phyloP scores from a whole-genome alignment of 495 filamentous ascomycete genomes.

The Podospora anserina region DNA sequence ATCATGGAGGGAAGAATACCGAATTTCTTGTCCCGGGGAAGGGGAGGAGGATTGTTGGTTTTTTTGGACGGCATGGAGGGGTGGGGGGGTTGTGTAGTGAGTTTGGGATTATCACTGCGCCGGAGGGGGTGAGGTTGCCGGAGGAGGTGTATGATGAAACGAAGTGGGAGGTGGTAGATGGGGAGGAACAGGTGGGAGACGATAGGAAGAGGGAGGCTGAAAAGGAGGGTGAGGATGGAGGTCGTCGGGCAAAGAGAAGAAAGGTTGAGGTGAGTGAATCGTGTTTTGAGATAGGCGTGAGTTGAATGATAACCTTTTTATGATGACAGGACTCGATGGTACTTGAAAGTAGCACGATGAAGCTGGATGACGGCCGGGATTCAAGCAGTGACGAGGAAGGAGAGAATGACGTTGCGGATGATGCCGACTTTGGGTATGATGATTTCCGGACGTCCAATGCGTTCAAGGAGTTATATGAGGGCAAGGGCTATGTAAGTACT shows the following conservation, averaged over 20 bases:
- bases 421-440: constrained; percentile 1
- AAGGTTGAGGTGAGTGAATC: neutral
- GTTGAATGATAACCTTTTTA: neutral
- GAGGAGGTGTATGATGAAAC: neutral
- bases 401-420: neutral
- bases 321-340: neutral
- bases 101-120: neutral
- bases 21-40: neutral
- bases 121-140: neutral
- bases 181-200: neutral
- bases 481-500: neutral
- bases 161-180: neutral
- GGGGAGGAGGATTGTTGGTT: neutral
- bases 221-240: neutral
- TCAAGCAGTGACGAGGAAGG: neutral
- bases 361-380: neutral
- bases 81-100: neutral
- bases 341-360: neutral
- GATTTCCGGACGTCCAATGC: neutral
- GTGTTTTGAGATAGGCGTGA: neutral
- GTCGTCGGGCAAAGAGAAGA: neutral
- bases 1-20: neutral
- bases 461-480: neutral
- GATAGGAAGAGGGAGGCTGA: neutral
- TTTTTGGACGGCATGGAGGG: neutral